A percentile compares a stretch with the other conserved stretches of the same genome.
Evolutionary conservation across 75 land plant species (phyloP).

Genomic region (Chamaecyparis obtusa): DNA sequence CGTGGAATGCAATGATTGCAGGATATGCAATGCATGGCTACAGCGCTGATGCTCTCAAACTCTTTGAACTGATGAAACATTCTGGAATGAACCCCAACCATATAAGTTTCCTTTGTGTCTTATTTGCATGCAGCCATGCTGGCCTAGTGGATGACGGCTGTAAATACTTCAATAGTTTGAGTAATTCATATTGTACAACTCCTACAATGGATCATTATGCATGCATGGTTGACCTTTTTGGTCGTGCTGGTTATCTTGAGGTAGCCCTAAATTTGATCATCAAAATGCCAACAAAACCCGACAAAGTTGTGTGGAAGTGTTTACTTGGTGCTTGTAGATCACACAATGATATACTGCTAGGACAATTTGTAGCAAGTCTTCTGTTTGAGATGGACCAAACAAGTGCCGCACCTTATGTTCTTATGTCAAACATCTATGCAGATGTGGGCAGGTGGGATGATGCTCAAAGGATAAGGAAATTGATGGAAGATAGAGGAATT

Average conservation of each 20-base stretch:
- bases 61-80: constrained; percentile 14
- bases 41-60: constrained; percentile 9
- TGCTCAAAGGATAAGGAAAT: constrained; percentile 20
- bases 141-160: constrained; percentile 21
- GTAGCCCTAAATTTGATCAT: constrained; percentile 26
- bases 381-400: constrained; percentile 18
- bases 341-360: constrained; percentile 23
- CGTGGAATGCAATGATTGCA: constrained; percentile 24
- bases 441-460: constrained; percentile 25
- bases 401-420: constrained; percentile 27
- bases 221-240: constrained; percentile 39
- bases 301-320: constrained; percentile 20
- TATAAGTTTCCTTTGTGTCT: constrained; percentile 10
- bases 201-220: constrained; percentile 30
- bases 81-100: constrained; percentile 12
- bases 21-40: constrained; percentile 23
- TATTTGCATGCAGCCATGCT: constrained; percentile 18
- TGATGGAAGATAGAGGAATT: constrained; percentile 17
- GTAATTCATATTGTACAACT: constrained; percentile 10
- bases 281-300: constrained; percentile 15
- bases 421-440: constrained; percentile 34
- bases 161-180: constrained; percentile 18
- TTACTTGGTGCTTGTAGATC: constrained; percentile 27
- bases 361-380: constrained; percentile 5
- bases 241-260: constrained; percentile 29